A percentile compares a stretch with the other conserved stretches of the same genome.
Evolutionary conservation across 2,329 filamentous ascomycete genomes (phyloP).

Genomic region (Aspergillus spinulosporus): DNA sequence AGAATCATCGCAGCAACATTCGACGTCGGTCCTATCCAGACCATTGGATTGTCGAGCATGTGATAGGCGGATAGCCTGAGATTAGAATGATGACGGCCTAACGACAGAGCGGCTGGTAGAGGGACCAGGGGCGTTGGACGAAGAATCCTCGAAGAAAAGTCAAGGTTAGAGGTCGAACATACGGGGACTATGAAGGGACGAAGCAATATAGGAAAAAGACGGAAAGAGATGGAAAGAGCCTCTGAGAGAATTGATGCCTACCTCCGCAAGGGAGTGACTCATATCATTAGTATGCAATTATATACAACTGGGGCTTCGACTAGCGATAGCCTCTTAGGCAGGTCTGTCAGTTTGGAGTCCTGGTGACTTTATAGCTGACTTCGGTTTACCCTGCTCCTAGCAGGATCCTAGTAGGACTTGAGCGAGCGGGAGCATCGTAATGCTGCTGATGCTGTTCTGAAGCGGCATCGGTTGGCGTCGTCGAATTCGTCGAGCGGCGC

Average conservation of each 20-base stretch:
- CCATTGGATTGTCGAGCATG: no score
- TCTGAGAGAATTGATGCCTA: not conserved
- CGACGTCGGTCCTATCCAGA: no score
- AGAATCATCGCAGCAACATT: no score
- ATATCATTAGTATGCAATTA: not conserved
- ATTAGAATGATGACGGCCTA: no score
- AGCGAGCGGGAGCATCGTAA: constrained; percentile 4
- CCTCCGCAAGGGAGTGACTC: not conserved
- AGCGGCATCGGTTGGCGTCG: not conserved
- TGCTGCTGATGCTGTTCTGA: not conserved
- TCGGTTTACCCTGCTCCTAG: not conserved
- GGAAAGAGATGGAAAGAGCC: not conserved
- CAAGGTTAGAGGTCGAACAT: no score
- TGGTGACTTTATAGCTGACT: constrained; percentile 4
- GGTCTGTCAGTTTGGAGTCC: constrained; percentile 5
- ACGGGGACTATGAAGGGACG: no score
- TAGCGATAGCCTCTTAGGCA: constrained; percentile 6
- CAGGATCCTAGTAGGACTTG: not conserved
- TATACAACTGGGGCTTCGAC: not conserved
- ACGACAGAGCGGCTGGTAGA: no score
- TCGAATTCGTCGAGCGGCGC: not conserved
- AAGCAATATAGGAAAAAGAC: not conserved
- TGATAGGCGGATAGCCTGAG: no score
- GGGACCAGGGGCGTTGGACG: no score
- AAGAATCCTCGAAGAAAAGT: no score